Base-by-base conservation (phyloP, 345 rosid genomes). In the Firmiana major region DNA sequence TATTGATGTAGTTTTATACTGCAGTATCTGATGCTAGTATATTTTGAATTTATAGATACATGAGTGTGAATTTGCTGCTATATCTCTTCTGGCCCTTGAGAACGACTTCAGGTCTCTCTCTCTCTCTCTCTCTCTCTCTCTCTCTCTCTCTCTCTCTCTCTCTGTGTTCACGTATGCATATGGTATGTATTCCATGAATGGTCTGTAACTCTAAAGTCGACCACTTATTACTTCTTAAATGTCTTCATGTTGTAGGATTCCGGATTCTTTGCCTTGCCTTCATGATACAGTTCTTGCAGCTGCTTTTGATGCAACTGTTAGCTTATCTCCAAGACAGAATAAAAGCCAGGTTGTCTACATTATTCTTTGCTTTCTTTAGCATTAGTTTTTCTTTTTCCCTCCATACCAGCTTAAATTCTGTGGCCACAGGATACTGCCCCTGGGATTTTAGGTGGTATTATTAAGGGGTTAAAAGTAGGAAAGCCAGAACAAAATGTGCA, bases 261-360 rank as follows among this genome's bases (percentile, higher is more conserved):
- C 89, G 22, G 89, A 86, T 80, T 89, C 91, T 80, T 88, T 91
- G 77, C 94, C 99, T 75, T 81, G 84, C 81, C 86, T 96, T 83
- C 93, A 92, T 69, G 91, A 92, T 84, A 80, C 88, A 81, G 92
- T 88, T 73, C 87, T 96, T 78, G 92, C 91, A 43, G 92, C 94
- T 66, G 91, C 92, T 81, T 87, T 90, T 68, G 93, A 88, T 57
- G 86, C 92, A 81, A 72, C 91, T 54, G 73, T 81, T 63, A 76
- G 67, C 78, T 80, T 78, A 46, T 85, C 89, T 81, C 86, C 89
- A n/a, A 76, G 26, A 64, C 87, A 80, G 77, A 87, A 86, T 82
- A 85, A 83, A 81, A 84, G 40, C 74, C 84, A 88, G 86, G 96
- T 90, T 82, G 69, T 48, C 26, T 34, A 73, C 42, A 40, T 73